Conservation (phyloP, 2,329 filamentous ascomycete species). For the Aspergillus persii region DNA sequence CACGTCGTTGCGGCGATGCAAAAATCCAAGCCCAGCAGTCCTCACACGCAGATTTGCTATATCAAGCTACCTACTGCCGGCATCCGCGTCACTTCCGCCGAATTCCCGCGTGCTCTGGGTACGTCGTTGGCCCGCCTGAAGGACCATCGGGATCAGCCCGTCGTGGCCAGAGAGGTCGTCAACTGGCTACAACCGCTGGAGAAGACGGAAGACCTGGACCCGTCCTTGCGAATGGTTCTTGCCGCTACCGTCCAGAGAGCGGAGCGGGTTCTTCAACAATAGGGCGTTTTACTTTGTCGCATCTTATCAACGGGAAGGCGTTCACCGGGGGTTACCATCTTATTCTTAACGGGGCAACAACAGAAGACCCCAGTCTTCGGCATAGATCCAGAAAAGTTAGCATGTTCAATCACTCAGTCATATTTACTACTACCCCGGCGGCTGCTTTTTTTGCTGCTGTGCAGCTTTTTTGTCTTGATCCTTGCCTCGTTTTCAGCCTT, state of each 20-base stretch:
- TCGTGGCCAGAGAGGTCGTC: conserved; percentile 48
- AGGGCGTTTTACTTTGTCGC: conserved; percentile 8
- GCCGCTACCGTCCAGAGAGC: conserved; percentile 37
- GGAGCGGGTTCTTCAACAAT: conserved; percentile 28
- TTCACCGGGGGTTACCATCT: neutral
- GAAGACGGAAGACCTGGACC: conserved; percentile 49
- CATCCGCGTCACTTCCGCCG: conserved; percentile 60
- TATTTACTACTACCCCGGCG: conserved; percentile 43
- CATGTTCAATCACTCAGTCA: conserved; percentile 32
- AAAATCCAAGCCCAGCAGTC: conserved; percentile 57
- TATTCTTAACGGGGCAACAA: conserved; percentile 1
- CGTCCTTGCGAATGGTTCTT: conserved; percentile 54
- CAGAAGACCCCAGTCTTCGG: conserved; percentile 4
- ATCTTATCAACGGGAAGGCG: conserved; percentile 8
- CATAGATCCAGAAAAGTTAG: conserved; percentile 21
- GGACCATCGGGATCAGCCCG: conserved; percentile 42
- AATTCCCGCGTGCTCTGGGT: conserved; percentile 71
- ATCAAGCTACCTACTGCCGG: conserved; percentile 69
- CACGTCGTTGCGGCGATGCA: conserved; percentile 68
- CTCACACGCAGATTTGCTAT: conserved; percentile 67
- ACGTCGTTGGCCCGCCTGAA: conserved; percentile 64
- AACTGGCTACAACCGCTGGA: conserved; percentile 49
- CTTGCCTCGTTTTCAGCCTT: conserved; percentile 58
- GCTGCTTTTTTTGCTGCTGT: conserved; percentile 61
- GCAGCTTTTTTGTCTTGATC: conserved; percentile 58